A percentile compares a stretch with the other conserved stretches of the same genome.
These are phyloP conservation scores for Chrysoporthe deuterocubensis DNA, from an alignment of 2,329 filamentous ascomycete genomes.

Conservation along the genomic window DNA sequence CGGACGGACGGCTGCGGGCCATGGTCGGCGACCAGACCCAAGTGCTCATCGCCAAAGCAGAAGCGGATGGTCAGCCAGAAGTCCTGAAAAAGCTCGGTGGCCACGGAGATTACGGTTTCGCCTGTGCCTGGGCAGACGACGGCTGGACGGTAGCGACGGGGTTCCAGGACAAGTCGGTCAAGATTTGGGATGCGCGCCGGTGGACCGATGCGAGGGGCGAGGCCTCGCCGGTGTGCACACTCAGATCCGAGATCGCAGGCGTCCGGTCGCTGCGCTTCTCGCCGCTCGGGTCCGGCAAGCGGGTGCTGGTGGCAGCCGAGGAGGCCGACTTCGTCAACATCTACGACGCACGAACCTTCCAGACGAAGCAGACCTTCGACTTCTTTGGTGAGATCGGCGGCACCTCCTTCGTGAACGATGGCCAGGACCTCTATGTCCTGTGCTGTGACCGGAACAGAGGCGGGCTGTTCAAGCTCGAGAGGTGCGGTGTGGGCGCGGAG, in stretches of 20 bases:
- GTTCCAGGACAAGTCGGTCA: constrained; percentile 73
- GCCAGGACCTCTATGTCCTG: constrained; percentile 68
- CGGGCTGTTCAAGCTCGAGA: constrained; percentile 67
- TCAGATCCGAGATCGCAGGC: constrained; percentile 70
- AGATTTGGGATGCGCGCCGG: constrained; percentile 76
- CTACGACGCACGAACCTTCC: constrained; percentile 68
- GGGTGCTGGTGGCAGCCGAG: constrained; percentile 73
- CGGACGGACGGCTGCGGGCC: constrained; percentile 71
- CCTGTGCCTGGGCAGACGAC: constrained; percentile 80
- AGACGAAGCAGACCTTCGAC: constrained; percentile 70
- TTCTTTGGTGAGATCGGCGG: constrained; percentile 79
- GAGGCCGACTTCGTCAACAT: constrained; percentile 75
- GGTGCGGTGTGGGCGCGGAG: constrained; percentile 46
- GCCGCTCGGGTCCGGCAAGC: constrained; percentile 68
- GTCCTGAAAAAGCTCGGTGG: constrained; percentile 62
- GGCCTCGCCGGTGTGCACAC: constrained; percentile 53
- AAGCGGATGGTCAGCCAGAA: constrained; percentile 56
- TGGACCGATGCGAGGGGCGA: constrained; percentile 61
- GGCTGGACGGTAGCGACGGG: constrained; percentile 77
- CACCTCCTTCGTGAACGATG: constrained; percentile 67
- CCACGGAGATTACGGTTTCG: constrained; percentile 74
- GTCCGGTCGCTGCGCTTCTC: constrained; percentile 74
- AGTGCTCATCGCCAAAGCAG: constrained; percentile 70
- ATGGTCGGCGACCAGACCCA: constrained; percentile 72
- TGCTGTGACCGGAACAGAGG: constrained; percentile 69